Base-by-base conservation (phyloP, 2,329 filamentous ascomycete genomes). In the Penicillium nordicum region DNA sequence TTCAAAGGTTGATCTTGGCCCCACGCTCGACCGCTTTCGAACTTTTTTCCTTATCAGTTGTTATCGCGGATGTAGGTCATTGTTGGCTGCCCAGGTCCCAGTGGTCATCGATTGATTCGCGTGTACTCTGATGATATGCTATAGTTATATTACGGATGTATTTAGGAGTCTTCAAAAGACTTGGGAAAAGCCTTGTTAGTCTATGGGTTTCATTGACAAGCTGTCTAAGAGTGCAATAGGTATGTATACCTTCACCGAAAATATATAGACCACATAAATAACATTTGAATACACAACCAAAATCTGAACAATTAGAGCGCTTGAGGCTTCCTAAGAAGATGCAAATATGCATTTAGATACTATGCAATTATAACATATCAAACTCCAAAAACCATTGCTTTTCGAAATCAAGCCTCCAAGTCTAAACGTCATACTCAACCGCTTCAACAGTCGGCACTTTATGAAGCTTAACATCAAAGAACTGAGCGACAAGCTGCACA, bases 361-460 rank as follows among this genome's bases (percentile, higher is more conserved):
- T 27, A 29, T n/a, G 34, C 8, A 27, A 29, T 38, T 10, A 10
- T 32, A 9, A 42, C 5, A 40, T 30, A n/a, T 21, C 6, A 41
- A 25, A 9, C 14, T 2, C 11, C 12, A 6, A 32, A 14, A 43
- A 27, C 1, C 1, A 18, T 16, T 42, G 12, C 6, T 25, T 16
- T 11, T 51, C 9, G 6, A 18, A 43, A 11, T 7, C 10, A 14
- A 51, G 6, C 4, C 14, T 9, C 11, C n/a, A 44, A 40, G 16
- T 32, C 52, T 59, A 71, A 53, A 72, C 66, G 60, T 72, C 69
- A 43, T 58, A 57, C 45, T 72, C 69, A n/a, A 71, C 68, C 32
- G 64, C 57, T 25, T 69, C 68, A 50, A 71, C 69, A 43, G 67
- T 63, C 18, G 69, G 69, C 44, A 72, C 66, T 53, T 68, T 67